Conservation (phyloP, 2,329 filamentous ascomycete genomes). For the Cladophialophora yegresii region DNA sequence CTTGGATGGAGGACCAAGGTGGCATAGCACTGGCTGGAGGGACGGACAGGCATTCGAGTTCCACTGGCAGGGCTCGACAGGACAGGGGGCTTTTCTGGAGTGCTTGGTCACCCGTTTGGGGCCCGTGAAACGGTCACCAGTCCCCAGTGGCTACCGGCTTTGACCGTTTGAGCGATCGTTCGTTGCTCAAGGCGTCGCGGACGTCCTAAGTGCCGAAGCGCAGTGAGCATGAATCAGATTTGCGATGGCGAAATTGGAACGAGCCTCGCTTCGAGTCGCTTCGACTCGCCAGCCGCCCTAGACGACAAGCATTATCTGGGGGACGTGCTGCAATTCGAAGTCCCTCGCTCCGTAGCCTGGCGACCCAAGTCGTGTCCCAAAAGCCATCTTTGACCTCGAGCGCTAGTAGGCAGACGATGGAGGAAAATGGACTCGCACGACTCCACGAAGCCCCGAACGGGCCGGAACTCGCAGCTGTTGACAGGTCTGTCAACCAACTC, state of each 20-base stretch:
- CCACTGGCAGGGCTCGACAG: constrained; percentile 16
- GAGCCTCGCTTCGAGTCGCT: constrained; percentile 36
- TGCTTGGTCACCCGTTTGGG: constrained; percentile 28
- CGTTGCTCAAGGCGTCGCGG: constrained; percentile 31
- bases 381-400: constrained; percentile 5
- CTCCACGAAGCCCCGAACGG: constrained; percentile 15
- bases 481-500: constrained; percentile 6
- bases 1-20: constrained; percentile 18
- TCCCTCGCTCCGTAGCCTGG: not conserved
- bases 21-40: constrained; percentile 18
- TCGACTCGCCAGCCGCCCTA: constrained; percentile 35
- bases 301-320: constrained; percentile 30
- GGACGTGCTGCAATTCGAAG: constrained; percentile 7
- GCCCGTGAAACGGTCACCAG: constrained; percentile 27
- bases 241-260: constrained; percentile 35
- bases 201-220: constrained; percentile 34
- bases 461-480: constrained; percentile 5
- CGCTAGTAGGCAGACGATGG: constrained; percentile 7
- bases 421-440: constrained; percentile 9
- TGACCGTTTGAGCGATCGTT: constrained; percentile 17
- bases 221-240: constrained; percentile 31
- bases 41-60: constrained; percentile 15
- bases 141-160: constrained; percentile 21
- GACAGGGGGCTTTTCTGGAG: constrained; percentile 14
- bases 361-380: constrained; percentile 2